Base-by-base conservation (phyloP, 2,329 filamentous ascomycete genomes). In the Colletotrichum graminicola region DNA sequence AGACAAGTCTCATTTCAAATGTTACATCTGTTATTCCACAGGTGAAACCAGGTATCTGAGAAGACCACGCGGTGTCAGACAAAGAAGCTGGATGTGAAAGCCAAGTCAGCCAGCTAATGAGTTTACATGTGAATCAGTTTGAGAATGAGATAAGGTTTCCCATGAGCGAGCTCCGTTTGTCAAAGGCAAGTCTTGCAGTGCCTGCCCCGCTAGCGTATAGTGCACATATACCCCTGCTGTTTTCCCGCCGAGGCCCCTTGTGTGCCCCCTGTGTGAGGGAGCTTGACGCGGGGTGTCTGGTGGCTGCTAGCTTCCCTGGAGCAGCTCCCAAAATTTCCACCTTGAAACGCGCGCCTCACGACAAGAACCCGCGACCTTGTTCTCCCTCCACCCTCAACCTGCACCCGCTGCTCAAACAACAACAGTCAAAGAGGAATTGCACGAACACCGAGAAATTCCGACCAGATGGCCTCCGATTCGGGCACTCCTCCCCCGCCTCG, bases 401-500 rank as follows among this genome's bases (percentile, higher is more conserved):
- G 41, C 51, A 41, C 26, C 11, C 7, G 11, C 32, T 23, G 18
- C 49, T 49, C 18, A 52, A 51, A 26, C 5, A 12, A 49, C 77
- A 69, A 74, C 47, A 41, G 10, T 62, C 52, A 41, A 29, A 26
- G 63, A 26, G 63, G 62, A 63, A 16, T 16, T n/a, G 12, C 36
- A 6, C 52, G 12, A 32, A 26, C 45, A 47, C 32, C 18, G 8
- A 49, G 36, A 29, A 7, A 55, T 3, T 23, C 21, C 39, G 59
- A 41, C 52, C 29, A 60, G 52, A 82, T 82, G 80, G 78, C 79
- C 32, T 78, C 82, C 29, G 82, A 82, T 32, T 73, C 77, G 23
- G 80, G 79, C 51, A 78, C 78, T 63, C 81, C 82, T 36, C 83
- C 84, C 66, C 81, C 82, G 45, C 83, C 84, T 62, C 76, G 80